These are phyloP conservation scores for Begonia loranthoides DNA, from an alignment of 306 rosid genomes.

Conservation along the genomic window DNA sequence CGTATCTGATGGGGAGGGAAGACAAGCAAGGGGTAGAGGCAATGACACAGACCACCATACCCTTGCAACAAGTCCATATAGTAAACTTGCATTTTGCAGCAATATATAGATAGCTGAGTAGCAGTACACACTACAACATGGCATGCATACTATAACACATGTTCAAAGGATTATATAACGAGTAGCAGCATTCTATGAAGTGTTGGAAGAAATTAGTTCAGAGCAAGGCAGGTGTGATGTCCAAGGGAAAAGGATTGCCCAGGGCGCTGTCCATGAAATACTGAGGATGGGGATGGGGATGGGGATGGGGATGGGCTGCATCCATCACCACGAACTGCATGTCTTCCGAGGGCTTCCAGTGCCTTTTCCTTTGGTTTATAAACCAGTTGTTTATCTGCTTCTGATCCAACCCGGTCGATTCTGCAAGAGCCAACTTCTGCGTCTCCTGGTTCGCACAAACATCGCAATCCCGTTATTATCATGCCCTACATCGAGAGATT, in stretches of 20 bases:
- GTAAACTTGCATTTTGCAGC: too few species aligned
- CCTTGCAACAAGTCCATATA: too few species aligned
- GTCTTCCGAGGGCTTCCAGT: constrained; percentile 98
- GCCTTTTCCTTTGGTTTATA: constrained; percentile 89
- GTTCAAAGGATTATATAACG: too few species aligned
- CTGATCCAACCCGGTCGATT: constrained; percentile 90
- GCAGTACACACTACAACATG: too few species aligned
- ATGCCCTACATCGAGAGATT: too few species aligned
- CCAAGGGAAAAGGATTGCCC: constrained; percentile 58
- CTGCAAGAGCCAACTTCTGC: constrained; percentile 85
- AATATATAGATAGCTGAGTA: too few species aligned
- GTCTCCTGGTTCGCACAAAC: constrained; percentile 40
- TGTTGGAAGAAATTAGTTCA: neutral
- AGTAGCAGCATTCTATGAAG: too few species aligned
- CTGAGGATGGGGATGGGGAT: constrained; percentile 34
- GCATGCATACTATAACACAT: too few species aligned
- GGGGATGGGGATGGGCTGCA: constrained; percentile 21
- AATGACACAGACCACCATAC: too few species aligned
- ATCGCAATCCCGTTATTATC: too few species aligned
- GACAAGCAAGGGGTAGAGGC: too few species aligned
- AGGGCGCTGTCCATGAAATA: constrained; percentile 67
- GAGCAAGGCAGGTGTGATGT: constrained; percentile 54
- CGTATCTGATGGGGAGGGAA: too few species aligned
- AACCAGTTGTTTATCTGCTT: constrained; percentile 99
- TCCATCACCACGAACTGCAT: constrained; percentile 96